These are phyloP conservation scores for Paradendryphiella salina DNA, from an alignment of 2,329 filamentous ascomycete genomes.

Conservation along the genomic window DNA sequence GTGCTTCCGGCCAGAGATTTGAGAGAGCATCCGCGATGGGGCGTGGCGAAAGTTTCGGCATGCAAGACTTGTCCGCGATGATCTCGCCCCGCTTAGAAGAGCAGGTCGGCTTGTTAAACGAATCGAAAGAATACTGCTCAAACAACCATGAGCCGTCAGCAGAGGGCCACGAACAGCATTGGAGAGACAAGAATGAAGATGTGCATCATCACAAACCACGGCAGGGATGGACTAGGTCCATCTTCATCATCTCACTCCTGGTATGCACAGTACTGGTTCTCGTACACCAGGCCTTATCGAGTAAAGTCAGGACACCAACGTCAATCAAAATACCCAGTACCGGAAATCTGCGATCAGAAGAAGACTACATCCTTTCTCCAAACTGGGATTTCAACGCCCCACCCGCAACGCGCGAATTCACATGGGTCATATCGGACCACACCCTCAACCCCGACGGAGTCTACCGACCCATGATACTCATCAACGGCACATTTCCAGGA, in stretches of 20 bases:
- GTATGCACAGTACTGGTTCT: conserved; percentile 13
- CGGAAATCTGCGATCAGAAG: conserved; percentile 27
- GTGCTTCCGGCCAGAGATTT: not conserved
- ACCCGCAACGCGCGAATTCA: conserved; percentile 59
- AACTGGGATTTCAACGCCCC: conserved; percentile 60
- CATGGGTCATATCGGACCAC: conserved; percentile 64
- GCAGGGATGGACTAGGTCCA: conserved; percentile 16
- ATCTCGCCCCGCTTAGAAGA: conserved; percentile 15
- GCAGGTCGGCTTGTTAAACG: conserved; percentile 25
- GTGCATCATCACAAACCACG: conserved; percentile 1
- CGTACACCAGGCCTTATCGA: not conserved
- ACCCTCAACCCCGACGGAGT: conserved; percentile 62
- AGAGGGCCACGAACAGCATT: conserved; percentile 16
- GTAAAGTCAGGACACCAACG: not conserved
- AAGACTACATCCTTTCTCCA: conserved; percentile 57
- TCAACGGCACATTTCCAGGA: conserved; percentile 48
- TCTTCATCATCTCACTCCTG: conserved; percentile 16
- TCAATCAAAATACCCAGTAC: not conserved
- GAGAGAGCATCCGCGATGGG: not conserved
- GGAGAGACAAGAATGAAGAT: conserved; percentile 5
- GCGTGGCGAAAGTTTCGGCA: conserved; percentile 10
- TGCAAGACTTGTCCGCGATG: conserved; percentile 10
- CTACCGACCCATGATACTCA: conserved; percentile 48
- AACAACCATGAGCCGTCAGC: conserved; percentile 6
- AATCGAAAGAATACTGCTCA: conserved; percentile 13